Evolutionary conservation across 345 rosid genomes (phyloP).

Genomic region (Citrus cavaleriei): DNA sequence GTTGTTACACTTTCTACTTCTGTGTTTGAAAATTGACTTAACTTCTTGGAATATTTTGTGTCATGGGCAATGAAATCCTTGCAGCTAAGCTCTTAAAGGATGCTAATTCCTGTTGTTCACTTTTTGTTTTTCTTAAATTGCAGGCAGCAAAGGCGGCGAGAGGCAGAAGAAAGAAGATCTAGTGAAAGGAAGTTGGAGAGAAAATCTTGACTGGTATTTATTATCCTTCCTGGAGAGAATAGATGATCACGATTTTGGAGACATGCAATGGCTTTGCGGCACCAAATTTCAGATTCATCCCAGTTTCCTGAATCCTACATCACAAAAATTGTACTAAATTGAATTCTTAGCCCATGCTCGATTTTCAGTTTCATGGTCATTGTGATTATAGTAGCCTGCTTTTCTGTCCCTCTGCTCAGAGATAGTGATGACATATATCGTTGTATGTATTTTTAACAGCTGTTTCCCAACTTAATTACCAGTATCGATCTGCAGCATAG

Average conservation of each 20-base stretch:
- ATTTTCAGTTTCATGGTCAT: not conserved
- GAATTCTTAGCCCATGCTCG: not conserved
- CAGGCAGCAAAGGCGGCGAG: slow-evolving; percentile 90
- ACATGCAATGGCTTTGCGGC: not conserved
- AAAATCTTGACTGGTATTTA: slow-evolving; percentile 46
- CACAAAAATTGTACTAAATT: not conserved
- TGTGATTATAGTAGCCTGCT: not conserved
- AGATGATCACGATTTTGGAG: not conserved
- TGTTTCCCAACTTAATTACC: not conserved
- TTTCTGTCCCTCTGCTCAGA: no score
- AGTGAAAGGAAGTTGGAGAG: slow-evolving; percentile 69
- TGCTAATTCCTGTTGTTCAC: not conserved
- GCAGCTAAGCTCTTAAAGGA: not conserved
- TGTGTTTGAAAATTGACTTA: not conserved
- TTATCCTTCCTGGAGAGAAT: not conserved
- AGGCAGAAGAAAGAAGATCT: slow-evolving; percentile 74
- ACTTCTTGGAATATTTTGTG: not conserved
- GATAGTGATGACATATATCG: not conserved
- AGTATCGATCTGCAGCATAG: not conserved
- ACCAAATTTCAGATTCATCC: not conserved
- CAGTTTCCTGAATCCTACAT: not conserved
- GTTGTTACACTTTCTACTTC: not conserved
- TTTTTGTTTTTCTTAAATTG: slow-evolving; percentile 2
- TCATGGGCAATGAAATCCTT: not conserved
- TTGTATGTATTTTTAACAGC: not conserved